These are phyloP conservation scores for Puccinellia tenuiflora DNA, from an alignment of 176 grass and related monocot species.

Conservation along the genomic window DNA sequence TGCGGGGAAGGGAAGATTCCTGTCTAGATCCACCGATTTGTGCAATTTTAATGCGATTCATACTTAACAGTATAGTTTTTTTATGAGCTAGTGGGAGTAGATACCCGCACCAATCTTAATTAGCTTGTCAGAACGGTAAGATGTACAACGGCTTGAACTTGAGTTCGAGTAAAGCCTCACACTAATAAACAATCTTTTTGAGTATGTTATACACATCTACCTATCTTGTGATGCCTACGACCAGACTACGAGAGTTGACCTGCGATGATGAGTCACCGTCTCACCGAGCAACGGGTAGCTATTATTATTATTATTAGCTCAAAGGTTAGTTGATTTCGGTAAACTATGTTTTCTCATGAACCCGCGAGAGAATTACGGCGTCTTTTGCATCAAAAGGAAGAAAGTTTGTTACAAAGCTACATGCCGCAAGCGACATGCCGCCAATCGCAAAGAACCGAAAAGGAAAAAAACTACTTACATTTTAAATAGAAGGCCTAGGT, in stretches of 20 bases:
- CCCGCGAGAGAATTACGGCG: too few species aligned
- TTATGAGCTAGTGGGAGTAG: background rate
- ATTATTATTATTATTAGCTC: background rate
- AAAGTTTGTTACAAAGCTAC: too few species aligned
- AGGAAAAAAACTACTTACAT: too few species aligned
- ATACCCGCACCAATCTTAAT: background rate
- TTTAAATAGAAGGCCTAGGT: too few species aligned
- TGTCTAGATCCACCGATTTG: background rate
- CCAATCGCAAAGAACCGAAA: too few species aligned
- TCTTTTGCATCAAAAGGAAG: too few species aligned
- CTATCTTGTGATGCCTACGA: background rate
- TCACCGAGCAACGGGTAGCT: background rate
- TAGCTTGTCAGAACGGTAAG: background rate
- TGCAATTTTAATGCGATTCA: background rate
- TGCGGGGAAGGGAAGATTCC: conserved; percentile 22
- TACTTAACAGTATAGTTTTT: background rate
- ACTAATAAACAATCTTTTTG: background rate
- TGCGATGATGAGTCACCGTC: background rate
- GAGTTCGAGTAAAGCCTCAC: background rate
- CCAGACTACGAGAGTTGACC: background rate
- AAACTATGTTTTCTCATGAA: background rate
- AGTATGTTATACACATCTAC: background rate
- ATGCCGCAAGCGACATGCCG: too few species aligned
- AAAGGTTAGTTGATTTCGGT: background rate
- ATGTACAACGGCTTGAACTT: background rate